These are phyloP conservation scores for Elsinoe arachidis DNA, from an alignment of 2,329 filamentous ascomycete species.

Conservation along the genomic window DNA sequence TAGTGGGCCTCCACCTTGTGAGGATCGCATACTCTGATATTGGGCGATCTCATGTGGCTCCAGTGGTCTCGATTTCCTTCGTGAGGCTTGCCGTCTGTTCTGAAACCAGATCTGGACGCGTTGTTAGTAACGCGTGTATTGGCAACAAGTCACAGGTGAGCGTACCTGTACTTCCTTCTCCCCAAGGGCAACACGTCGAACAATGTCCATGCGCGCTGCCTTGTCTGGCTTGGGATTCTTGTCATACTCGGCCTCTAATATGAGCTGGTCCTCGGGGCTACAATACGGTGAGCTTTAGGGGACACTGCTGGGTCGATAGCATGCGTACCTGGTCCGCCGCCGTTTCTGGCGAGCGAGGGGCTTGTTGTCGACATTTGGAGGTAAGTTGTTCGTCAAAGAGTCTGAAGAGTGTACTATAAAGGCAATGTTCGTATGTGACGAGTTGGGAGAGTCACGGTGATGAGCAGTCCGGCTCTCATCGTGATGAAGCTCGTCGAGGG, in stretches of 20 bases:
- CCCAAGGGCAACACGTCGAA: slow-evolving; percentile 74
- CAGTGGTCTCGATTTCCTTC: slow-evolving; percentile 77
- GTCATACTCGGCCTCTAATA: slow-evolving; percentile 78
- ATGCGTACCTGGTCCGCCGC: slow-evolving; percentile 50
- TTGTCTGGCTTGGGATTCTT: slow-evolving; percentile 89
- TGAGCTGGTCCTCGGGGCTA: slow-evolving; percentile 79
- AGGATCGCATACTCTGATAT: slow-evolving; percentile 25
- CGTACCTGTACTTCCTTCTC: slow-evolving; percentile 95
- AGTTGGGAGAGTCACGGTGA: slow-evolving; percentile 3
- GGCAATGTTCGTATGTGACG: slow-evolving; percentile 26
- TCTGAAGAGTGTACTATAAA: slow-evolving; percentile 54
- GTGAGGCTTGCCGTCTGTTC: slow-evolving; percentile 85
- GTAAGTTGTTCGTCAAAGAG: slow-evolving; percentile 47
- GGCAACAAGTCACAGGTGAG: slow-evolving; percentile 13
- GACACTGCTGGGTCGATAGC: neutral
- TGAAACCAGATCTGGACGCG: slow-evolving; percentile 84
- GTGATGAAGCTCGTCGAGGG: slow-evolving; percentile 2
- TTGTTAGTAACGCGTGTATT: slow-evolving; percentile 7
- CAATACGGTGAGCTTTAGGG: neutral
- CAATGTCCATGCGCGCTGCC: slow-evolving; percentile 72
- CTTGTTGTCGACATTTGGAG: slow-evolving; percentile 52
- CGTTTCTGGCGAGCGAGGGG: slow-evolving; percentile 52
- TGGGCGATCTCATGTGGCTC: slow-evolving; percentile 62
- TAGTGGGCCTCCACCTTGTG: slow-evolving; percentile 1
- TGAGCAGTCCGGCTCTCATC: slow-evolving; percentile 1